Percentiles rank a stretch among this genome's conserved stretches.
Conservation (phyloP, 2,329 filamentous ascomycete genomes). For the Cytospora schulzeri region DNA sequence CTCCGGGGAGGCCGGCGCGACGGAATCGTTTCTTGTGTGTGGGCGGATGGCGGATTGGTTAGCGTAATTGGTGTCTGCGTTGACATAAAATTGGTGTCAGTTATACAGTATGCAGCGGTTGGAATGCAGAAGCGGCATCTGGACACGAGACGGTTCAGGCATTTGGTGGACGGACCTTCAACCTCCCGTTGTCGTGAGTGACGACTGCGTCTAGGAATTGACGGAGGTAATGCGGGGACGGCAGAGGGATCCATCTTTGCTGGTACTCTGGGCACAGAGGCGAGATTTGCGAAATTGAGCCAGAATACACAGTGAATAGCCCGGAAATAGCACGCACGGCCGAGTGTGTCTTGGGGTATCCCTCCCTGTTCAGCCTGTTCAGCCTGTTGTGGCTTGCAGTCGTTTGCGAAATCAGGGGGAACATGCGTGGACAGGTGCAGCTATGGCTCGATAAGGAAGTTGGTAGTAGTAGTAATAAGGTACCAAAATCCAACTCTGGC, state of each 20-base stretch:
- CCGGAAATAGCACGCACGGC: conserved; percentile 1
- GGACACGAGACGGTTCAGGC: neutral
- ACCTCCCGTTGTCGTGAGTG: conserved; percentile 24
- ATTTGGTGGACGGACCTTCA: conserved; percentile 21
- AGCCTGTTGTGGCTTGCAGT: neutral
- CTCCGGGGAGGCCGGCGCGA: conserved; percentile 62
- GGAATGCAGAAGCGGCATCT: conserved; percentile 19
- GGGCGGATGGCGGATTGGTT: conserved; percentile 14
- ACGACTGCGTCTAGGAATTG: conserved; percentile 29
- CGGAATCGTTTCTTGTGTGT: conserved; percentile 23
- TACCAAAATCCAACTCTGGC: neutral
- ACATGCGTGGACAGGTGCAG: conserved; percentile 2
- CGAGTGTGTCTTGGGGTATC: neutral
- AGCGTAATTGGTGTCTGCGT: conserved; percentile 24
- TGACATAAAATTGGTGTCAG: conserved; percentile 26
- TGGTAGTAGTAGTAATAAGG: neutral
- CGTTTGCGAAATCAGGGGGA: neutral
- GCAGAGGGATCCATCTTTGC: conserved; percentile 24
- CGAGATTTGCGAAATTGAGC: conserved; percentile 17
- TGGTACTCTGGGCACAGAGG: conserved; percentile 1
- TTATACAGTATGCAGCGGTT: conserved; percentile 8
- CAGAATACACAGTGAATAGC: neutral
- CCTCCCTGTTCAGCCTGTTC: neutral
- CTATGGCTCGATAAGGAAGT: conserved; percentile 20
- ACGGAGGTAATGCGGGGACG: conserved; percentile 30